Evolutionary conservation across 352 stramenopile species (phyloP).

Genomic region (Phytophthora podocarpi): DNA sequence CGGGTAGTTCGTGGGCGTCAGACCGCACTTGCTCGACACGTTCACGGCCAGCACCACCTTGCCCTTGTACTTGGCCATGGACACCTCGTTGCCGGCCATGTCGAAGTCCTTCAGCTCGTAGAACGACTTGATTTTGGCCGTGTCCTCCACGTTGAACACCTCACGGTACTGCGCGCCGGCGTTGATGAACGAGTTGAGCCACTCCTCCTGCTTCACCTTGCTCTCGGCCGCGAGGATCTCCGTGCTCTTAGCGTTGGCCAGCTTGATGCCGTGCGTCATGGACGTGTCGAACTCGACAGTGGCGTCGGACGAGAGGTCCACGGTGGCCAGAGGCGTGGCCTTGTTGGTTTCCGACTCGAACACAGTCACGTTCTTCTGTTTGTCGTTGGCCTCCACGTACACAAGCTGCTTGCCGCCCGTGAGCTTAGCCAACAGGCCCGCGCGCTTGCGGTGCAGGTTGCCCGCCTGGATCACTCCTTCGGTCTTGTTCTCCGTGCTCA

Average conservation of each 20-base stretch:
- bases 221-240: constrained; percentile 41
- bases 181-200: constrained; percentile 60
- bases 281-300: constrained; percentile 42
- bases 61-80: constrained; percentile 72
- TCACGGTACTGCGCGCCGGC: constrained; percentile 52
- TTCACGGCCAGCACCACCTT: constrained; percentile 80
- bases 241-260: constrained; percentile 35
- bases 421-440: constrained; percentile 30
- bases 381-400: constrained; percentile 51
- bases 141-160: constrained; percentile 39
- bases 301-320: constrained; percentile 36
- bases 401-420: constrained; percentile 36
- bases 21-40: constrained; percentile 84
- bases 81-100: constrained; percentile 70
- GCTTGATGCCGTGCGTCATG: constrained; percentile 46
- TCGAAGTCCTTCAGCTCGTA: constrained; percentile 83
- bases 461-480: constrained; percentile 42
- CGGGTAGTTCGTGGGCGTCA: constrained; percentile 88
- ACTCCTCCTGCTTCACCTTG: constrained; percentile 50
- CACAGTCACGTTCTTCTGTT: constrained; percentile 46
- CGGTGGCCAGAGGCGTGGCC: constrained; percentile 15
- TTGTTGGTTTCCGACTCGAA: constrained; percentile 50
- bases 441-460: constrained; percentile 33
- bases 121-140: constrained; percentile 52
- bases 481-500: constrained; percentile 25